These are phyloP conservation scores for Citrus hindsii DNA, from an alignment of 345 rosid species.

Conservation along the genomic window DNA sequence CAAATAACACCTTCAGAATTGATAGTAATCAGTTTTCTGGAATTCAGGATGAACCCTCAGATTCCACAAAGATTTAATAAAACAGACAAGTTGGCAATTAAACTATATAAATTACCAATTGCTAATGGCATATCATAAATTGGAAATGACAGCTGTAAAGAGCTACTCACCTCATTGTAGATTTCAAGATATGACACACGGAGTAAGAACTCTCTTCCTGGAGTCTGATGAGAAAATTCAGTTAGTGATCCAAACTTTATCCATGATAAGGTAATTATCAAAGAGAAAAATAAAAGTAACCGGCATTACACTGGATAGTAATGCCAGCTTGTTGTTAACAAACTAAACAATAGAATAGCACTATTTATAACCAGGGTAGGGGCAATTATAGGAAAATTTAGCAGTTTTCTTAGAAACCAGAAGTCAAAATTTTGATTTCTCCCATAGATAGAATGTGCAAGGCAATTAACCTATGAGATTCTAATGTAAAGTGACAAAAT, in stretches of 20 bases:
- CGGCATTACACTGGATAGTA: background rate
- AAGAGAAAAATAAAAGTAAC: background rate
- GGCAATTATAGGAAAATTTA: background rate
- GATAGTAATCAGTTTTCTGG: background rate
- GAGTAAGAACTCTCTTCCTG: slow-evolving; percentile 95
- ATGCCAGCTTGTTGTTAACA: background rate
- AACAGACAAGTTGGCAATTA: background rate
- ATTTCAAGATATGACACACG: slow-evolving; percentile 99
- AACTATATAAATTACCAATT: background rate
- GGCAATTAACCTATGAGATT: background rate
- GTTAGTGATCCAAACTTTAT: slow-evolving; percentile 17
- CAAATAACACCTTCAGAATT: background rate
- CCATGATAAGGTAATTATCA: background rate
- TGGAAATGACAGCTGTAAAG: slow-evolving; percentile 6
- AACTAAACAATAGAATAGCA: background rate
- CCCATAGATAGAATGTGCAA: background rate
- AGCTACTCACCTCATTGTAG: slow-evolving; percentile 82
- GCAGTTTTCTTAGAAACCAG: background rate
- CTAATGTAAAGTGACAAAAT: background rate
- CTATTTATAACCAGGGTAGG: background rate
- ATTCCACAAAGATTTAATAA: background rate
- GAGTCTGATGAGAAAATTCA: slow-evolving; percentile 62
- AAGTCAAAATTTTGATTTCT: background rate
- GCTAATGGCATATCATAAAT: background rate
- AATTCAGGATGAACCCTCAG: background rate